These are phyloP conservation scores for Collybia mongolica DNA, from an alignment of 768 basidiomycete genomes.

Conservation along the genomic window DNA sequence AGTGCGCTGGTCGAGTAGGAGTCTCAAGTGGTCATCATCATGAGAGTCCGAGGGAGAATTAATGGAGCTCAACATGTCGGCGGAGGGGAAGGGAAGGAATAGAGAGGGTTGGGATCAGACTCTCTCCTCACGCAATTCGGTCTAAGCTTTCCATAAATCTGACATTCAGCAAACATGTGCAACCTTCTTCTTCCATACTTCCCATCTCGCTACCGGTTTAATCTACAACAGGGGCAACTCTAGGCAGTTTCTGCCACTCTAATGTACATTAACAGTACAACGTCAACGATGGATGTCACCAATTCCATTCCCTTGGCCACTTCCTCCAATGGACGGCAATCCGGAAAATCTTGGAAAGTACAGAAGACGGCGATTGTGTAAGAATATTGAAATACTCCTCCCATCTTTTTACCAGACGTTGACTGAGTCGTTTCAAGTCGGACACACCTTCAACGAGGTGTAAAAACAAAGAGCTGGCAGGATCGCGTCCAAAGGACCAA, in stretches of 20 bases:
- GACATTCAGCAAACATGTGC: background rate
- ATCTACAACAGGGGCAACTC: background rate
- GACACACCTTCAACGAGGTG: slow-evolving; percentile 61
- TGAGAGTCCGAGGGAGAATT: slow-evolving; percentile 31
- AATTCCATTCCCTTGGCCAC: slow-evolving; percentile 39
- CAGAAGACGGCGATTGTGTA: slow-evolving; percentile 52
- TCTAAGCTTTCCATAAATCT: background rate
- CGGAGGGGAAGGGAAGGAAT: slow-evolving; percentile 14
- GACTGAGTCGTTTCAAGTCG: slow-evolving; percentile 43
- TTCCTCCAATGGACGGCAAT: slow-evolving; percentile 65
- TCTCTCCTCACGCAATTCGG: background rate
- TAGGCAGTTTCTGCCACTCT: slow-evolving; percentile 6
- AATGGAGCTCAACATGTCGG: slow-evolving; percentile 40
- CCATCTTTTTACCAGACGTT: slow-evolving; percentile 5
- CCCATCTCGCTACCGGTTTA: background rate
- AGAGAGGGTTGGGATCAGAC: slow-evolving; percentile 9
- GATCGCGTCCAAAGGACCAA: slow-evolving; percentile 69
- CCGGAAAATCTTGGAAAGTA: slow-evolving; percentile 70
- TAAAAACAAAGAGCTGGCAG: slow-evolving; percentile 67
- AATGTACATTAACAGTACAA: too few relatives aligned
- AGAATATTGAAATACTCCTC: slow-evolving; percentile 12
- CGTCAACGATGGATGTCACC: slow-evolving; percentile 8
- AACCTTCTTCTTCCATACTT: background rate
- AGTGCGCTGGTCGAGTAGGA: slow-evolving; percentile 53
- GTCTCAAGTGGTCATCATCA: slow-evolving; percentile 46